These are phyloP conservation scores for Tolypocladium tundrense DNA, from an alignment of 2,329 filamentous ascomycete genomes.

Conservation along the genomic window DNA sequence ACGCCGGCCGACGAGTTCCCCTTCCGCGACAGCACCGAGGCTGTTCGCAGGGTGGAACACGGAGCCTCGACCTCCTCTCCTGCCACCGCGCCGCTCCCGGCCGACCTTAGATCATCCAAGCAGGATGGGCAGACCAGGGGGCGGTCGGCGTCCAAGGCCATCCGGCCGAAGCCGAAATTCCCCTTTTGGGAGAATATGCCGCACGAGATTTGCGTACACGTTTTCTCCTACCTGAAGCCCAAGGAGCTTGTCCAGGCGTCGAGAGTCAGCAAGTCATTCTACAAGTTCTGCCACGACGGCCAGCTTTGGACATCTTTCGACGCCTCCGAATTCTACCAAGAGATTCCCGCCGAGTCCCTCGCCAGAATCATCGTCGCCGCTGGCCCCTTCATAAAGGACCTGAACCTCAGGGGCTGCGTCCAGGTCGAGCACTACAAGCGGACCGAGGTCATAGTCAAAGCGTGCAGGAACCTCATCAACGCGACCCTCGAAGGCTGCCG, in stretches of 20 bases:
- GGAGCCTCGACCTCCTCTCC: conserved; percentile 27
- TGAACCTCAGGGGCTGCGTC: conserved; percentile 85
- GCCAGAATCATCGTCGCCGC: conserved; percentile 76
- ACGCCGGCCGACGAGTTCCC: conserved; percentile 30
- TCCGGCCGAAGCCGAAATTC: conserved; percentile 26
- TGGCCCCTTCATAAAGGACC: conserved; percentile 80
- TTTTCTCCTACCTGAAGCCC: conserved; percentile 66
- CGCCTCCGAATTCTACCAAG: conserved; percentile 73
- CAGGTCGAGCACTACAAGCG: conserved; percentile 78
- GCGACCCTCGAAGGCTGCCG: conserved; percentile 83
- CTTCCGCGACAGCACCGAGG: conserved; percentile 32
- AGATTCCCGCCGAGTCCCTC: conserved; percentile 75
- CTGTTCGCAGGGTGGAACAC: conserved; percentile 43
- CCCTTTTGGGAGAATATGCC: conserved; percentile 78
- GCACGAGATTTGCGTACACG: conserved; percentile 67
- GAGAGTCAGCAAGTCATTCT: conserved; percentile 65
- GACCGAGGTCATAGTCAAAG: conserved; percentile 65
- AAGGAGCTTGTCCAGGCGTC: conserved; percentile 75
- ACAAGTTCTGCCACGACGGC: conserved; percentile 83
- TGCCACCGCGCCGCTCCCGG: conserved; percentile 51
- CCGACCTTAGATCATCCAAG: conserved; percentile 43
- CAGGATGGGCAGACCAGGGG: conserved; percentile 13
- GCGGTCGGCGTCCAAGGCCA: conserved; percentile 8
- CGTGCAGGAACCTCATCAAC: conserved; percentile 78
- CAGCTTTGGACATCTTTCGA: conserved; percentile 86